A percentile compares a stretch with the other conserved stretches of the same genome.
These are phyloP conservation scores for Trichocladium uniseriatum DNA, from an alignment of 495 filamentous ascomycete species.

Conservation along the genomic window DNA sequence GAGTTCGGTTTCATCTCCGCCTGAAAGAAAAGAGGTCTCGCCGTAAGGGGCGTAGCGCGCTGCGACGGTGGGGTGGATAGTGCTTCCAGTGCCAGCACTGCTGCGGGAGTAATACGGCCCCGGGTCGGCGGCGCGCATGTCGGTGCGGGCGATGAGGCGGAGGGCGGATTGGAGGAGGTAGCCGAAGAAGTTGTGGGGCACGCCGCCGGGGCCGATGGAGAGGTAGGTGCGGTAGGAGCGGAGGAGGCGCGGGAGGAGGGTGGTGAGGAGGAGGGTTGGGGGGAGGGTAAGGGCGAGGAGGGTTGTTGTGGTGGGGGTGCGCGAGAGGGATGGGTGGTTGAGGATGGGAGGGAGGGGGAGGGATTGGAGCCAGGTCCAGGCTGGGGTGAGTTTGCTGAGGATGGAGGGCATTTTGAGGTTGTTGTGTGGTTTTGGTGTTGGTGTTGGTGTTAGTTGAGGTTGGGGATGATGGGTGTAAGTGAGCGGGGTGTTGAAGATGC, in stretches of 20 bases:
- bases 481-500: too few relatives aligned
- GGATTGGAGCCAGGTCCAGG: neutral
- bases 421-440: too few relatives aligned
- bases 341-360: neutral
- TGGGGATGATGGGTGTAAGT: too few relatives aligned
- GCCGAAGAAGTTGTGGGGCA: neutral
- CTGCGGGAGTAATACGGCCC: neutral
- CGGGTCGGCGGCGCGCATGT: neutral
- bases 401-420: neutral
- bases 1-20: too few relatives aligned
- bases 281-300: neutral
- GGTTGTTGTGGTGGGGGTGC: too few relatives aligned
- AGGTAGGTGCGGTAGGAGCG: slow-evolving; percentile 4
- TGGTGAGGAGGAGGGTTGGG: neutral
- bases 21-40: too few relatives aligned
- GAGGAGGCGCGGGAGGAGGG: neutral
- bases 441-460: too few relatives aligned
- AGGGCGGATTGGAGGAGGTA: neutral
- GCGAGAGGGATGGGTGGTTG: too few relatives aligned
- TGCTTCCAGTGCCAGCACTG: too few relatives aligned
- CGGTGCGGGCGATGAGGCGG: neutral
- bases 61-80: too few relatives aligned
- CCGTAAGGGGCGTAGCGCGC: too few relatives aligned
- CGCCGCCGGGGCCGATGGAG: neutral
- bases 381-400: neutral